phyloP scores from a whole-genome alignment of 2,329 filamentous ascomycete species.

The Trichoderma brevicompactum region DNA sequence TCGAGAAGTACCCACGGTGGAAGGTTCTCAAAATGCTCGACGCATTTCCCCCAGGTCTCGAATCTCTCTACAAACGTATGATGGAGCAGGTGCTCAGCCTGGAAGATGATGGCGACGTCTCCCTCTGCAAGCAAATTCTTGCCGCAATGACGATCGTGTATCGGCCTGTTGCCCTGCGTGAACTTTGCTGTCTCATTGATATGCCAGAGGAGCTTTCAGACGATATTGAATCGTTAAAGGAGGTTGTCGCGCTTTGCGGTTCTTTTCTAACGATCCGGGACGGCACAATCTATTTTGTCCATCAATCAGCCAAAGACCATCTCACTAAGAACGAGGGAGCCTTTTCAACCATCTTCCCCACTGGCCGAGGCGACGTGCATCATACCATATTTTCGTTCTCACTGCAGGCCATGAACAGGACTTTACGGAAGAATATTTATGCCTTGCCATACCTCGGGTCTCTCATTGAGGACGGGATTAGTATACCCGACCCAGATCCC shows the following conservation, averaged over 20 bases:
- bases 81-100: constrained; percentile 41
- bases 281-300: constrained; percentile 44
- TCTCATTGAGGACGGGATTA: not conserved
- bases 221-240: constrained; percentile 31
- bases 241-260: constrained; percentile 44
- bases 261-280: constrained; percentile 47
- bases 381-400: constrained; percentile 14
- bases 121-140: constrained; percentile 44
- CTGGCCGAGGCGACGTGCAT: not conserved
- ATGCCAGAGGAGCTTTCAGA: not conserved
- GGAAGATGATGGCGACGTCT: constrained; percentile 32
- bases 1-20: constrained; percentile 28
- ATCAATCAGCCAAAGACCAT: constrained; percentile 52
- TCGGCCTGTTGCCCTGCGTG: constrained; percentile 44
- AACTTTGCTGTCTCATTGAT: constrained; percentile 32
- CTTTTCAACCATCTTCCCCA: constrained; percentile 10
- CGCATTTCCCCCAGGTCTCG: constrained; percentile 42
- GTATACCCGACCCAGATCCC: constrained; percentile 30
- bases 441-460: constrained; percentile 30
- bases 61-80: constrained; percentile 47
- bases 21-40: constrained; percentile 33
- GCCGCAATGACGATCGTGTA: constrained; percentile 38
- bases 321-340: constrained; percentile 36
- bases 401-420: constrained; percentile 28
- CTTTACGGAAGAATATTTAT: constrained; percentile 35